Conservation (phyloP, 176 grass and related monocot genomes). For the Tillandsia fasciculata region DNA sequence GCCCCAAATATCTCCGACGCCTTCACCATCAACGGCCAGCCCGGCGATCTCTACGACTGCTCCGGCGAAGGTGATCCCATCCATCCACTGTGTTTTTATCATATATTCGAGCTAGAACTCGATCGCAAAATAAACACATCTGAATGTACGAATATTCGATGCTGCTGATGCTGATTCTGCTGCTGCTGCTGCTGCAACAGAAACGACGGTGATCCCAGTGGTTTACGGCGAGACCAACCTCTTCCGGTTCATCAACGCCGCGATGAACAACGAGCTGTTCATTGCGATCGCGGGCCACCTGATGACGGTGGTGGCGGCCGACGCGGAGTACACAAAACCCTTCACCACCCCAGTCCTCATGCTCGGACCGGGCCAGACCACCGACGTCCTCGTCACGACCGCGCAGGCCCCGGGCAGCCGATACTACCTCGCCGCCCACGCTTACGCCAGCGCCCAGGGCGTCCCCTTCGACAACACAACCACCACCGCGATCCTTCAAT, state of each 20-base stretch:
- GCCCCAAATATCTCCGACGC: constrained; percentile 18
- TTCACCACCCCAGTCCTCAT: constrained; percentile 17
- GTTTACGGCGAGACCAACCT: constrained; percentile 18
- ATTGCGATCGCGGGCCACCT: constrained; percentile 20
- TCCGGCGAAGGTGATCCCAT: constrained; percentile 11
- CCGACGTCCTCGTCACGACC: constrained; percentile 12
- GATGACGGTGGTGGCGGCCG: constrained; percentile 22
- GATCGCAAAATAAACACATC: neutral
- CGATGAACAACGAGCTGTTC: constrained; percentile 21
- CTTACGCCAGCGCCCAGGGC: constrained; percentile 1
- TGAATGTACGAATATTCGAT: neutral
- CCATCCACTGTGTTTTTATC: neutral
- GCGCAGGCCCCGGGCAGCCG: neutral
- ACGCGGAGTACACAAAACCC: constrained; percentile 20
- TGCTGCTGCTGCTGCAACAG: neutral
- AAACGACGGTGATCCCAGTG: constrained; percentile 6
- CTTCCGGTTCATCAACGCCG: constrained; percentile 17
- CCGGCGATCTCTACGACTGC: constrained; percentile 20
- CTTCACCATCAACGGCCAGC: constrained; percentile 25
- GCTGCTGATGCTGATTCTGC: neutral
- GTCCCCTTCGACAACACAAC: constrained; percentile 17
- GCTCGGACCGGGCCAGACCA: constrained; percentile 15
- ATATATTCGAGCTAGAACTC: neutral
- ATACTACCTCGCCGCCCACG: constrained; percentile 13
- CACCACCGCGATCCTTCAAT: constrained; percentile 8